phyloP scores from a whole-genome alignment of 129 eudicot species.

The Calendula officinalis region DNA sequence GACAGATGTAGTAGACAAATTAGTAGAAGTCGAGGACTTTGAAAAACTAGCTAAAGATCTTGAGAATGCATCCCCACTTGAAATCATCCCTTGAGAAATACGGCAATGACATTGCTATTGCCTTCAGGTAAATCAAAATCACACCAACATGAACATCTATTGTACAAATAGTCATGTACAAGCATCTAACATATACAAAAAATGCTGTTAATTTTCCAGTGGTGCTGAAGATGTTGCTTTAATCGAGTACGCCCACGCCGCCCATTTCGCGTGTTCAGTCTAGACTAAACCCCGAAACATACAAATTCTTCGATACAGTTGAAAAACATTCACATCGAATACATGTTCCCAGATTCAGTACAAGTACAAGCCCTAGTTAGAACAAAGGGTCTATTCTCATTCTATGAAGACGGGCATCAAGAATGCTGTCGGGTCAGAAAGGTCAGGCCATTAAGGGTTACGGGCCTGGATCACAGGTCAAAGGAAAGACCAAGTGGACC shows the following conservation, averaged over 20 bases:
- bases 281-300: slow-evolving; percentile 84
- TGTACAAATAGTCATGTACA: background rate
- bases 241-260: slow-evolving; percentile 86
- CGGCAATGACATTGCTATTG: slow-evolving; percentile 78
- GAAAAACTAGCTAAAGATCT: slow-evolving; percentile 63
- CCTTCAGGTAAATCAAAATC: slow-evolving; percentile 60
- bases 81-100: slow-evolving; percentile 74
- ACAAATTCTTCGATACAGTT: slow-evolving; percentile 61
- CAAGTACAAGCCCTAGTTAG: slow-evolving; percentile 84
- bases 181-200: background rate
- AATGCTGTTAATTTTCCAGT: slow-evolving; percentile 34
- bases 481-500: slow-evolving; percentile 89
- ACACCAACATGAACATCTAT: background rate
- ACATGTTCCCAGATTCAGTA: slow-evolving; percentile 90
- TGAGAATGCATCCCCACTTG: slow-evolving; percentile 72
- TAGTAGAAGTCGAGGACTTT: slow-evolving; percentile 49
- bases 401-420: slow-evolving; percentile 90
- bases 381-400: slow-evolving; percentile 74
- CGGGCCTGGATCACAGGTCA: slow-evolving; percentile 97
- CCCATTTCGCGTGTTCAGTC: slow-evolving; percentile 81
- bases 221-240: slow-evolving; percentile 96
- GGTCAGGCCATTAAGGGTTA: slow-evolving; percentile 75
- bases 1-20: slow-evolving; percentile 52
- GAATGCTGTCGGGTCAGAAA: slow-evolving; percentile 93
- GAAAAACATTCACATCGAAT: slow-evolving; percentile 86